A percentile compares a stretch with the other conserved stretches of the same genome.
Evolutionary conservation across 2,329 filamentous ascomycete species (phyloP).

Genomic region (Ascochyta clinopodiicola): DNA sequence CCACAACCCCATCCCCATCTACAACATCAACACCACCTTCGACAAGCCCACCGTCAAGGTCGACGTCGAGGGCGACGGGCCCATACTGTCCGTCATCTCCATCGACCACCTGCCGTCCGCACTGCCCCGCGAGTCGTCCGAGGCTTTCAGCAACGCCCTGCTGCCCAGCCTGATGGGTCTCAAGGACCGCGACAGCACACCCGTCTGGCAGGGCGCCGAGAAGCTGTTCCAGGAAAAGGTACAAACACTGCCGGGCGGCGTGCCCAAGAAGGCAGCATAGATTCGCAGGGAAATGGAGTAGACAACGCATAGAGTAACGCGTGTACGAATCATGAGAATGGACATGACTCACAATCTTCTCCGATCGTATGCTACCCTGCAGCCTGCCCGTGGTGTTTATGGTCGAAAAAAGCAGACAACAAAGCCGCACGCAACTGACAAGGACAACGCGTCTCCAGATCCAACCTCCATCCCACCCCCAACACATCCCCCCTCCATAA

Average conservation of each 20-base stretch:
- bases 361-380: too few relatives aligned
- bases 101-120: slow-evolving; percentile 61
- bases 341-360: too few relatives aligned
- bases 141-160: slow-evolving; percentile 81
- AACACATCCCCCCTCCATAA: too few relatives aligned
- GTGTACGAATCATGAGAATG: not conserved
- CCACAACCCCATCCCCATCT: slow-evolving; percentile 79
- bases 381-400: too few relatives aligned
- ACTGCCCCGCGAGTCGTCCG: slow-evolving; percentile 83
- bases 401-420: too few relatives aligned
- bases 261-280: slow-evolving; percentile 39
- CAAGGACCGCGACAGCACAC: slow-evolving; percentile 73
- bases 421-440: too few relatives aligned
- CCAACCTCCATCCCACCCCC: too few relatives aligned
- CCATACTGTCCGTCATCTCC: slow-evolving; percentile 78
- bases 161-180: slow-evolving; percentile 79
- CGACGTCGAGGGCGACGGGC: slow-evolving; percentile 62
- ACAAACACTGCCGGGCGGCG: slow-evolving; percentile 65
- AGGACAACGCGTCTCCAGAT: too few relatives aligned
- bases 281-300: not conserved
- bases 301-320: slow-evolving; percentile 16
- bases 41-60: slow-evolving; percentile 84
- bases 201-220: slow-evolving; percentile 86
- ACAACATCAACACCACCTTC: slow-evolving; percentile 85
- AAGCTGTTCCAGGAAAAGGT: slow-evolving; percentile 86